Percentiles rank a stretch among this genome's conserved stretches.
These are phyloP conservation scores for Penicillium sp. DNA, from an alignment of 2,329 filamentous ascomycete genomes.

Conservation along the genomic window DNA sequence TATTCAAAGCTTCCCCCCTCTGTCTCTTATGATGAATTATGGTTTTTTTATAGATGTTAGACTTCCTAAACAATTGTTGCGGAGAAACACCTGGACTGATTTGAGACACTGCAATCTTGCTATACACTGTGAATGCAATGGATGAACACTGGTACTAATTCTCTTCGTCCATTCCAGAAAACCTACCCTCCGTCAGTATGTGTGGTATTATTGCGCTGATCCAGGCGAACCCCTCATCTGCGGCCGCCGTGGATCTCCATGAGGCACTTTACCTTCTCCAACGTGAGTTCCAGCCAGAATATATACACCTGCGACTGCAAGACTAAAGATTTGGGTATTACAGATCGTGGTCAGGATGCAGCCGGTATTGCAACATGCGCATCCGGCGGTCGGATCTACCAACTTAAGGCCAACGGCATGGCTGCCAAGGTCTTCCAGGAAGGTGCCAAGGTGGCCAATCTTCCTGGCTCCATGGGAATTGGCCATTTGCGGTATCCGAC, in stretches of 20 bases:
- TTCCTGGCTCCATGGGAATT: constrained; percentile 83
- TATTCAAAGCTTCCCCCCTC: neutral
- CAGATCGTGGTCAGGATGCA: constrained; percentile 78
- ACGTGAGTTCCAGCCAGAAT: constrained; percentile 34
- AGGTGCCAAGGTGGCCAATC: constrained; percentile 67
- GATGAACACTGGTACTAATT: constrained; percentile 14
- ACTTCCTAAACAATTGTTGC: constrained; percentile 45
- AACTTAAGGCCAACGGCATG: constrained; percentile 89
- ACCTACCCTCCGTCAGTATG: constrained; percentile 43
- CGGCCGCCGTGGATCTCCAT: constrained; percentile 62
- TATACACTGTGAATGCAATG: constrained; percentile 6
- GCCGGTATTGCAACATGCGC: constrained; percentile 77
- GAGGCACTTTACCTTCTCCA: constrained; percentile 70
- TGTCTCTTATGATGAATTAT: constrained; percentile 39
- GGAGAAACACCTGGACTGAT: constrained; percentile 39
- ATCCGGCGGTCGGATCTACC: constrained; percentile 74
- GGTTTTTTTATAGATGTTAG: constrained; percentile 49
- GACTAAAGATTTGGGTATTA: constrained; percentile 3
- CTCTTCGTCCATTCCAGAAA: constrained; percentile 18
- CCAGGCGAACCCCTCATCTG: constrained; percentile 53
- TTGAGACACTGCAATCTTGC: constrained; percentile 12
- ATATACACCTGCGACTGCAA: constrained; percentile 19
- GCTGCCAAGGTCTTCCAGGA: constrained; percentile 81
- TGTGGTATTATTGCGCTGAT: constrained; percentile 63
- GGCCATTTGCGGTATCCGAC: constrained; percentile 88